Evolutionary conservation across 305 asterid genomes (phyloP), one percentile per base, ranked within the genome.

Genomic region (Ajuga reptans): DNA sequence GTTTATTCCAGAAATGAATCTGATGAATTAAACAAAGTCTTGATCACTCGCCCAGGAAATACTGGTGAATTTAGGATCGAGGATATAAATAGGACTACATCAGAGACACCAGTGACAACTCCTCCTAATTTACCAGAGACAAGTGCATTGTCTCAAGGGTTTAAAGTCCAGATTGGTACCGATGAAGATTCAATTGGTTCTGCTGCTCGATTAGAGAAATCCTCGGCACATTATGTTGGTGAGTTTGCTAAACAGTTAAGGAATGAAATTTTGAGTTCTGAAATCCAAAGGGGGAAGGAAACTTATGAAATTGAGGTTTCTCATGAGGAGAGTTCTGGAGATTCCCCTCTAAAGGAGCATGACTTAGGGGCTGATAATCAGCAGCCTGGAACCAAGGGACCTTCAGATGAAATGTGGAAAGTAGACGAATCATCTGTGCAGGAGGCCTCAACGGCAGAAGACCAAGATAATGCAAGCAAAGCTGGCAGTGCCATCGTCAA

Each of bases 391-490:
- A 31, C 81, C 39, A 85, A 80, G 77, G 94, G 96, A 21, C 97
- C 95, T 56, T 75, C 92, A 3, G 92, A 81, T 78, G 96, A 91
- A 75, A 86, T 80, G 75, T 91, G 97, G 99, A 85, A 83, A 24
- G 88, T 81, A 41, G 77, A 80, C 14, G 93, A 82, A 78, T 76
- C 82, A 36, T 76, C 84, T 55, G 69, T 18, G 64, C 77, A 71
- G 72, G 77, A 82, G 56, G 63, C 53, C 31, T 76, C 86, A 6
- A 74, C 64, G 71, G 63, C 78, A 71, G 89, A 75, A 80, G 58
- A 59, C 68, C 68, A 72, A 27, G 89, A 79, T 53, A 77, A 78
- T 65, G 76, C 75, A 72, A 78, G 63, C 66, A 78, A 75, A 75
- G 76, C 61, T 17, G 83, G 68, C 41, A 71, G 72, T 39, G 83